phyloP scores from a whole-genome alignment of 2,329 filamentous ascomycete genomes.

The Nemania diffusa region DNA sequence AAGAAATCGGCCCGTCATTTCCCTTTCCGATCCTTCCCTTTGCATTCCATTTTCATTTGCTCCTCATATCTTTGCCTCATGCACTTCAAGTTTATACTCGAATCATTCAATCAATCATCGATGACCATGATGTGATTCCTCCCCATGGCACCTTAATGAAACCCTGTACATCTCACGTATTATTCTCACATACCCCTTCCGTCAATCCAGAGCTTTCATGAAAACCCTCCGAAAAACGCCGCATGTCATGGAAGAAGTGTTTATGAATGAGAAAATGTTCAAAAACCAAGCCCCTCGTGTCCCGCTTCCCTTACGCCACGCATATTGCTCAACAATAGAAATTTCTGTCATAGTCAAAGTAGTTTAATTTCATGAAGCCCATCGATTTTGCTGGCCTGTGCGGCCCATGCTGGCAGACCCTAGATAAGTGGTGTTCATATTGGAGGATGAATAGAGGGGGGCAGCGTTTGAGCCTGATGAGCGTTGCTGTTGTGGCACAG shows the following conservation, averaged over 20 bases:
- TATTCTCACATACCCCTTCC: conserved; percentile 20
- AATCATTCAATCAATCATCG: conserved; percentile 28
- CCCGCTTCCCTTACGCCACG: conserved; percentile 37
- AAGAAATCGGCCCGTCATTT: conserved; percentile 6
- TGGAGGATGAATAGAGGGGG: conserved; percentile 44
- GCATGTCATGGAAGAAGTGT: conserved; percentile 27
- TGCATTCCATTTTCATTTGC: conserved; percentile 26
- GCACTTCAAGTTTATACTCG: conserved; percentile 17
- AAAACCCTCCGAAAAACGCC: conserved; percentile 34
- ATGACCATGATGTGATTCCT: conserved; percentile 9
- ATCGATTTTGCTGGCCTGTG: conserved; percentile 45
- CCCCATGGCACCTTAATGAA: background rate
- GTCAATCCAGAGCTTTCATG: conserved; percentile 17
- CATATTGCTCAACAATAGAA: conserved; percentile 29
- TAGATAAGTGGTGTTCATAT: conserved; percentile 44
- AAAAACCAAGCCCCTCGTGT: conserved; percentile 26
- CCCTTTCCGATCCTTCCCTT: conserved; percentile 24
- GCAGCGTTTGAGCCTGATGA: conserved; percentile 43
- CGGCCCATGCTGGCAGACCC: conserved; percentile 43
- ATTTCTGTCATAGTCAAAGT: conserved; percentile 24
- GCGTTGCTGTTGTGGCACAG: conserved; percentile 44
- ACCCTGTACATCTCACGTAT: conserved; percentile 12
- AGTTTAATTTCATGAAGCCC: conserved; percentile 39
- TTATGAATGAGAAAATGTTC: conserved; percentile 25
- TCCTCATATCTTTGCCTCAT: conserved; percentile 27